Evolutionary conservation across 164 flowering plant genomes (phyloP).

Genomic region (Buxus sempervirens): DNA sequence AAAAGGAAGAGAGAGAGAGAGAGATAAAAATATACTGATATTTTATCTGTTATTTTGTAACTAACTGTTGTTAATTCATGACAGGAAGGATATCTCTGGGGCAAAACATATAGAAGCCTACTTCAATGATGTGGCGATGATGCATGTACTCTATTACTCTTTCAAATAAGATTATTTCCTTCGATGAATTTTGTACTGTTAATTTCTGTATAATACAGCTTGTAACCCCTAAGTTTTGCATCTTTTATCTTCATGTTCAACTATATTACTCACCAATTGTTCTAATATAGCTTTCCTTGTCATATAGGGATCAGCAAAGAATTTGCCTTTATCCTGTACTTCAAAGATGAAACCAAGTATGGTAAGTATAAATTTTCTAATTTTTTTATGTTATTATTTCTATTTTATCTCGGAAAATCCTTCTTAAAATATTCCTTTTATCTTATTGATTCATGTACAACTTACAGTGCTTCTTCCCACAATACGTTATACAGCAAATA

Average conservation of each 20-base stretch:
- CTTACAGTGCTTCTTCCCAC: slow-evolving; percentile 91
- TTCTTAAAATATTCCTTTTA: not conserved
- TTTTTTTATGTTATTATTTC: not conserved
- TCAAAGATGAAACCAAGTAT: slow-evolving; percentile 49
- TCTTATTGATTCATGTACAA: slow-evolving; percentile 7
- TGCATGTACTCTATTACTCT: slow-evolving; percentile 43
- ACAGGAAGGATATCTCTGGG: slow-evolving; percentile 75
- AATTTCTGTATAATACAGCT: not conserved
- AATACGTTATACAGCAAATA: slow-evolving; percentile 49
- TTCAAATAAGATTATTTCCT: not conserved
- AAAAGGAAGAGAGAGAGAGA: no score
- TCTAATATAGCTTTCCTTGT: no score
- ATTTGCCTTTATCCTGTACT: slow-evolving; percentile 75
- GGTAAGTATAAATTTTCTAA: slow-evolving; percentile 36
- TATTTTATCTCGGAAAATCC: not conserved
- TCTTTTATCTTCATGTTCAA: no score
- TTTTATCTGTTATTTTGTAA: not conserved
- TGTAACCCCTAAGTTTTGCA: not conserved
- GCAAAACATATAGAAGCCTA: slow-evolving; percentile 46
- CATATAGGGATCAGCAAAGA: slow-evolving; percentile 71
- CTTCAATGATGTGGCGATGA: slow-evolving; percentile 56
- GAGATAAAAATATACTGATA: not conserved
- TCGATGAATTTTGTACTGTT: not conserved
- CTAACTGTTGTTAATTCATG: not conserved
- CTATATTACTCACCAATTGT: no score